These are phyloP conservation scores for Phytophthora foliorum DNA, from an alignment of 352 stramenopile genomes.

Conservation along the genomic window DNA sequence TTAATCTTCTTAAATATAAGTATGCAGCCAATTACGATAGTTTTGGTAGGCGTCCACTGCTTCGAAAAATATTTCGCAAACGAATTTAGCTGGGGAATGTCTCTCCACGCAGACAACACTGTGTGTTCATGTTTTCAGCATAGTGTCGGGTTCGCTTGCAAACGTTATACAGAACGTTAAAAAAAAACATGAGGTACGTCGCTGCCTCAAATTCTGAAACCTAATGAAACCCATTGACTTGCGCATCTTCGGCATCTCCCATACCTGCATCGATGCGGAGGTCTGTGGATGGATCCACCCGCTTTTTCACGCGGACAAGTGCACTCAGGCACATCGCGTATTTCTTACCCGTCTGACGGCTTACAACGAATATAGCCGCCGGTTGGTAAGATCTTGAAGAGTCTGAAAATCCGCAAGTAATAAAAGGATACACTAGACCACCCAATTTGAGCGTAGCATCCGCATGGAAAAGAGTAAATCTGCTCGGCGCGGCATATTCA, in stretches of 20 bases:
- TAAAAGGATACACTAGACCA: background rate
- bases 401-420: background rate
- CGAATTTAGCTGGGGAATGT: background rate
- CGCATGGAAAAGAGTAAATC: slow-evolving; percentile 10
- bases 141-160: slow-evolving; percentile 8
- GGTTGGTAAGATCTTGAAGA: background rate
- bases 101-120: background rate
- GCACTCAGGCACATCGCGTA: background rate
- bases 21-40: too few relatives aligned
- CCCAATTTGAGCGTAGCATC: slow-evolving; percentile 11
- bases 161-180: slow-evolving; percentile 6
- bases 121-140: background rate
- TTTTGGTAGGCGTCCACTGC: too few relatives aligned
- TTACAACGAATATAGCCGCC: background rate
- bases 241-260: slow-evolving; percentile 7
- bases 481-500: background rate
- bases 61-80: slow-evolving; percentile 2
- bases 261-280: slow-evolving; percentile 6
- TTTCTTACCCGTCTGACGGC: background rate
- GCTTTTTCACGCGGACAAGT: background rate
- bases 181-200: slow-evolving; percentile 1
- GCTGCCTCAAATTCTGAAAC: slow-evolving; percentile 1
- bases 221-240: slow-evolving; percentile 10
- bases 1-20: too few relatives aligned
- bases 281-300: background rate